Evolutionary conservation across 768 basidiomycete species (phyloP), one percentile per base, ranked within the genome.

Genomic region (Dacryopinax spathularia): DNA sequence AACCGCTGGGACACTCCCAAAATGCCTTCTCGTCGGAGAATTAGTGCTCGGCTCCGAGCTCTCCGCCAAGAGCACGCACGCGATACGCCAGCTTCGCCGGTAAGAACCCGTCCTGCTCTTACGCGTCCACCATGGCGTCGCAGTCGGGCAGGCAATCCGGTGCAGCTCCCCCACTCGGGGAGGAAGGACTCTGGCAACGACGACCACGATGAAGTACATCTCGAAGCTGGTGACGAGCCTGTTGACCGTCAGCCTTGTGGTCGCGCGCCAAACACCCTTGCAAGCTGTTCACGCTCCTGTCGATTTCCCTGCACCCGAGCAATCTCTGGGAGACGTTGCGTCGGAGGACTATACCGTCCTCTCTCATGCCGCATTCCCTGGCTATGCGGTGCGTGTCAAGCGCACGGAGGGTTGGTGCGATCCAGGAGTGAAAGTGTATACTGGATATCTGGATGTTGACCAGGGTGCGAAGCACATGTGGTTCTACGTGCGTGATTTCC

Each of bases 301-400:
- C 13, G 13, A 56, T 29, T 56, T 56, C 48, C 48, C 48, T 3
- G 48, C 48, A 29, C 48, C 48, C 15, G 48, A 56, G 48, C 48
- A 31, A 29, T 25, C 22, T 13, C 48, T 56, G 5, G 48, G 25
- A 5, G 25, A 56, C 18, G 29, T 56, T 18, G 25, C 29, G 3
- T 31, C 48, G 9, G 48, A 70, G 2, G 64, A 65, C n/a, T 82
- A 77, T 69, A 76, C 76, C 1, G 71, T 71, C 2, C 64, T 82
- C 33, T 63, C 66, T 18, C 80, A 82, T 60, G 78, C 79, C 1
- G 67, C 70, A 31, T 82, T 81, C 63, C 80, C 81, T 1, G 69
- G 70, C 7, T 67, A 82, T 68, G 72, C 68, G 33, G 77, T 77
- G 31, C 74, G 77, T 60, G 72, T 78, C 62, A 79, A 78, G 68